Evolutionary conservation across 1,284 basidiomycete genomes (phyloP).

Genomic region (Puccinia hordei): DNA sequence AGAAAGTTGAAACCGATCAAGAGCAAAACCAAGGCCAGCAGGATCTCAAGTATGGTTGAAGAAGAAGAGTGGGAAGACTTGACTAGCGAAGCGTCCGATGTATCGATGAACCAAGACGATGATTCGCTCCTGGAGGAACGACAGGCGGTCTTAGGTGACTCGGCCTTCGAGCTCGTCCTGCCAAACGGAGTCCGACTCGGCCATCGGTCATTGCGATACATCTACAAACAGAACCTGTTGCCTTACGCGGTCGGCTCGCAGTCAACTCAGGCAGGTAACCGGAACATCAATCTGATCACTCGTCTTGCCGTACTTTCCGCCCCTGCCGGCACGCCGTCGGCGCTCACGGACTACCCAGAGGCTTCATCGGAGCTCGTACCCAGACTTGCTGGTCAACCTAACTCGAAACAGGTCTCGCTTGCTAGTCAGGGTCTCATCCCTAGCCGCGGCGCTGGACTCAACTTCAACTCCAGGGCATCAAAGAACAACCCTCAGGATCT

Average conservation of each 20-base stretch:
- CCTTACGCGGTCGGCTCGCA: conserved; percentile 52
- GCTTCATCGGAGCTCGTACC: background rate
- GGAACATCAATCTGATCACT: conserved; percentile 45
- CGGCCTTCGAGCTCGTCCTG: conserved; percentile 82
- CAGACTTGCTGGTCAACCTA: background rate
- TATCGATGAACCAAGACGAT: conserved; percentile 53
- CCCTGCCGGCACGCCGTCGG: background rate
- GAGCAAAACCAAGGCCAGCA: conserved; percentile 52
- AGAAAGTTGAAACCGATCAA: conserved; percentile 8
- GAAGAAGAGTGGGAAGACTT: conserved; percentile 62
- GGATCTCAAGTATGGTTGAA: conserved; percentile 53
- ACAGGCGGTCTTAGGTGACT: conserved; percentile 59
- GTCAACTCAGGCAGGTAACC: conserved; percentile 24
- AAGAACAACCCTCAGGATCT: conserved; percentile 63
- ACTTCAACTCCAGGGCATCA: conserved; percentile 13
- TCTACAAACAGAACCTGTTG: conserved; percentile 80
- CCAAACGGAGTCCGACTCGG: conserved; percentile 90
- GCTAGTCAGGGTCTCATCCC: conserved; percentile 7
- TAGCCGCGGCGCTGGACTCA: conserved; percentile 33
- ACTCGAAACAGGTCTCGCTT: conserved; percentile 13
- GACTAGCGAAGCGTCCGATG: conserved; percentile 65
- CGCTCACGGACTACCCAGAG: background rate
- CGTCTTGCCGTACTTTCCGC: conserved; percentile 24
- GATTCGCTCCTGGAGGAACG: conserved; percentile 52
- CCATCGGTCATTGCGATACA: conserved; percentile 81